These are phyloP conservation scores for Sporothrix globosa DNA, from an alignment of 2,329 filamentous ascomycete genomes.

Conservation along the genomic window DNA sequence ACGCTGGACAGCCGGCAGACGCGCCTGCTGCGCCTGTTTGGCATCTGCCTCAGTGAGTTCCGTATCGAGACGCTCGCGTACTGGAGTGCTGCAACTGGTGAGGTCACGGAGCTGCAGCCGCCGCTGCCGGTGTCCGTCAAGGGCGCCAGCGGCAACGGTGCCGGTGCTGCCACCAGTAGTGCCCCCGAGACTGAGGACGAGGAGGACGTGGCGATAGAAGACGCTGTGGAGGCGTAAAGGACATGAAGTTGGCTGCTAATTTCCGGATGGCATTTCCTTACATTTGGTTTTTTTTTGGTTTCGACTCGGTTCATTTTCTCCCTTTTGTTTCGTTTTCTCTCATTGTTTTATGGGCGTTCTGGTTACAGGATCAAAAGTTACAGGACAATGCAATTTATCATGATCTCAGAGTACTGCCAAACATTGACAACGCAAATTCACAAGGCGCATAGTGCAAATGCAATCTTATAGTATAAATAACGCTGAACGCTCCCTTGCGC, in stretches of 20 bases:
- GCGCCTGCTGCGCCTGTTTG: conserved; percentile 89
- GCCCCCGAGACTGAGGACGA: conserved; percentile 26
- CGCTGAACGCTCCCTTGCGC: conserved; percentile 1
- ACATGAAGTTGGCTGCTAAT: not conserved
- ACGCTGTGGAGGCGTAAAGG: conserved; percentile 17
- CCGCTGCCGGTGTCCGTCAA: conserved; percentile 26
- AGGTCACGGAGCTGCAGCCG: conserved; percentile 60
- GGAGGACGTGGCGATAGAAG: conserved; percentile 28
- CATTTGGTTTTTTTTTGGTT: not conserved
- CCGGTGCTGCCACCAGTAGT: conserved; percentile 5
- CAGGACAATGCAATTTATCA: conserved; percentile 13
- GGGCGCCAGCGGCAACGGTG: conserved; percentile 20
- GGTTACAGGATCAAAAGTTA: conserved; percentile 31
- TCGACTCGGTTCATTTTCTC: not conserved
- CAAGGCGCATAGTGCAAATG: not conserved
- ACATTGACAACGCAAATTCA: not conserved
- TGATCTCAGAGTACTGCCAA: not conserved
- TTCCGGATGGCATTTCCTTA: not conserved
- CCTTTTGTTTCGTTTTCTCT: not conserved
- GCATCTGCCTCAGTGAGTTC: conserved; percentile 89
- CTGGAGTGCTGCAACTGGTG: conserved; percentile 62
- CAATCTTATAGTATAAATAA: not conserved
- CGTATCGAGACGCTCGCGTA: conserved; percentile 77
- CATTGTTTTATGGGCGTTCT: conserved; percentile 28
- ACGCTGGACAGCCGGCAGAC: conserved; percentile 89